A percentile compares a stretch with the other conserved stretches of the same genome.
These are phyloP conservation scores for Solanum paucissectum DNA, from an alignment of 257 asterid genomes.

Conservation along the genomic window DNA sequence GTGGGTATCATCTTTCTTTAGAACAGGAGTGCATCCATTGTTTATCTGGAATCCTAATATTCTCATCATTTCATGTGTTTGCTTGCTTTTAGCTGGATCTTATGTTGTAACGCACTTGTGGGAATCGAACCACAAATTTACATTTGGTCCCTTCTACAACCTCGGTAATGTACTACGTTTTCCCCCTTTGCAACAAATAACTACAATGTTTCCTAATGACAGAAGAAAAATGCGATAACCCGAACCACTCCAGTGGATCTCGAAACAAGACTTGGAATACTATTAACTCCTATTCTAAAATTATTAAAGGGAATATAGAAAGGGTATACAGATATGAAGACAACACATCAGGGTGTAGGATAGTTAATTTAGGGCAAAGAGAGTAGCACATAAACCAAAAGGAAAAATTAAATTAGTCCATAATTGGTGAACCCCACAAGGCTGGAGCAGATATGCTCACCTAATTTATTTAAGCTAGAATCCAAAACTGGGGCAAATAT, in stretches of 20 bases:
- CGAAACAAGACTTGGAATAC: background rate
- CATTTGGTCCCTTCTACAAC: background rate
- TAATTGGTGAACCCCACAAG: background rate
- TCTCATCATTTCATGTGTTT: background rate
- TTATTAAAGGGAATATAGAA: background rate
- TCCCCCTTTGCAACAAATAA: background rate
- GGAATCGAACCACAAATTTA: background rate
- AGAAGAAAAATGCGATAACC: background rate
- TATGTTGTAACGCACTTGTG: background rate
- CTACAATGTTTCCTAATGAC: background rate
- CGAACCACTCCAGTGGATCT: background rate
- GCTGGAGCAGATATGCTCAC: background rate
- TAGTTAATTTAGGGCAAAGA: background rate
- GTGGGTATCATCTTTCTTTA: background rate
- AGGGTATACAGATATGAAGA: background rate
- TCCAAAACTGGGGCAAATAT: background rate
- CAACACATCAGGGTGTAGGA: background rate
- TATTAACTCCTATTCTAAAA: background rate
- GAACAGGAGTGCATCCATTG: background rate
- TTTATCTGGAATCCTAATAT: background rate
- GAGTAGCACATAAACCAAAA: background rate
- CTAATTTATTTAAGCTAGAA: background rate
- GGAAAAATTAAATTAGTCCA: background rate
- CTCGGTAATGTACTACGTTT: background rate
- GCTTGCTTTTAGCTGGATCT: background rate